phyloP scores from a whole-genome alignment of 768 basidiomycete genomes.

The Coprinellus aureogranulatus region DNA sequence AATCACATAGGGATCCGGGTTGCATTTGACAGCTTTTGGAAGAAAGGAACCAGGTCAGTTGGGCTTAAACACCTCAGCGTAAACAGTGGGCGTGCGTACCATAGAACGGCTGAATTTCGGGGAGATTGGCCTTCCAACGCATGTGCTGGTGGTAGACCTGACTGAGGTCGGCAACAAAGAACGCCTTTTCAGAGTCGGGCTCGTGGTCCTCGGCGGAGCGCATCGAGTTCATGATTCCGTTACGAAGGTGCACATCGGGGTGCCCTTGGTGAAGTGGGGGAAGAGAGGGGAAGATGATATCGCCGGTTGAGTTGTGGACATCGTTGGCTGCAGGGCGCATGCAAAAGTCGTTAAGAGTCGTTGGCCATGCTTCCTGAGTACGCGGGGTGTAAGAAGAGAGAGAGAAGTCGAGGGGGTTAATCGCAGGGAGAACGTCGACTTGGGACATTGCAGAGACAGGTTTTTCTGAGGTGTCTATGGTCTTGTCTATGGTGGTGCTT shows the following conservation, averaged over 20 bases:
- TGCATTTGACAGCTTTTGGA: constrained; percentile 97
- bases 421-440: constrained; percentile 46
- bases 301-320: constrained; percentile 30
- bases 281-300: constrained; percentile 55
- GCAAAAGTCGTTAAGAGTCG: constrained; percentile 8
- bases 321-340: constrained; percentile 17
- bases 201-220: constrained; percentile 49
- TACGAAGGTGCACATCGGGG: constrained; percentile 70
- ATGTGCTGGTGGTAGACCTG: constrained; percentile 82
- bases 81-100: constrained; percentile 54
- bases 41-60: constrained; percentile 11
- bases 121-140: constrained; percentile 75
- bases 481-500: constrained; percentile 12
- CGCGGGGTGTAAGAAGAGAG: constrained; percentile 10
- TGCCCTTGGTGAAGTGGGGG: constrained; percentile 69
- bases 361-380: background rate
- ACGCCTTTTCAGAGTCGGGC: constrained; percentile 85
- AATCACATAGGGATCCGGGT: constrained; percentile 93
- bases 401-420: constrained; percentile 33
- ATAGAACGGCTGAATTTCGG: constrained; percentile 91
- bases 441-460: constrained; percentile 51
- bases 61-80: constrained; percentile 9
- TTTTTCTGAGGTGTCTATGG: constrained; percentile 22
- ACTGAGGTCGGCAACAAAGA: constrained; percentile 93
- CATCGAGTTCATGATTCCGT: constrained; percentile 69